Base-by-base conservation (phyloP, 169 alveolate genomes). In the Plasmodium cynomolgi region DNA sequence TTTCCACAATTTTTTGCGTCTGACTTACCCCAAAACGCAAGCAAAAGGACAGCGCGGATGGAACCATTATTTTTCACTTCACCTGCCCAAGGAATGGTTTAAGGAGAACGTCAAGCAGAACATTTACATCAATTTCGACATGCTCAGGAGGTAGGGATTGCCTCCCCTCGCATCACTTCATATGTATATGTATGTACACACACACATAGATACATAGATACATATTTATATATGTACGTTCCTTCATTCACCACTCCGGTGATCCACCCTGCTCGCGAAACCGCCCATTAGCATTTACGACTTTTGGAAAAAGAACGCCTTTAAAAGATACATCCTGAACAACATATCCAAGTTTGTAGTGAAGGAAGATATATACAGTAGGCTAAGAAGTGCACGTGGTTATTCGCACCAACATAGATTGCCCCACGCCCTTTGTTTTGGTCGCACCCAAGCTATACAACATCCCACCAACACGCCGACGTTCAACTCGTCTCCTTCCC, bases 361-460 rank as follows among this genome's bases (percentile, higher is more conserved):
- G 81, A 84, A 84, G 37, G 93, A 84, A 39, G 93, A 84, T 23
- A 84, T 84, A 73, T 84, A 84, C 47, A 84, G 93, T 84, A 84
- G 58, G 37, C 34, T 29, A 73, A 73, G 13, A 72, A 68, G 39
- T 81, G 34, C 29, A 44, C 34, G 34, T 44, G 86, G 20, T 47
- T 20, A 41, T 81, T 11, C 6, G 50, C 37, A 23, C 23, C 23
- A 17, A 44, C 39, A 81, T 8, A n/a, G 13, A 81, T 81, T 8
- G 8, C 62, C 62, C 23, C 62, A 50, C 62, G 62, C 8, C 23
- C 26, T 50, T 11, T 50, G 23, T 50, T 13, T 50, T 50, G 20
- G 7, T 50, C 26, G 3, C 62, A 17, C 23, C 62, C 1, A 50
- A 50, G 23, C 8, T 3, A 4, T 50, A 50, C 62, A 50, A 23